Percentiles rank a stretch among this genome's conserved stretches.
Conservation (phyloP, 1,284 basidiomycete species). For the Farysia itapuensis region DNA sequence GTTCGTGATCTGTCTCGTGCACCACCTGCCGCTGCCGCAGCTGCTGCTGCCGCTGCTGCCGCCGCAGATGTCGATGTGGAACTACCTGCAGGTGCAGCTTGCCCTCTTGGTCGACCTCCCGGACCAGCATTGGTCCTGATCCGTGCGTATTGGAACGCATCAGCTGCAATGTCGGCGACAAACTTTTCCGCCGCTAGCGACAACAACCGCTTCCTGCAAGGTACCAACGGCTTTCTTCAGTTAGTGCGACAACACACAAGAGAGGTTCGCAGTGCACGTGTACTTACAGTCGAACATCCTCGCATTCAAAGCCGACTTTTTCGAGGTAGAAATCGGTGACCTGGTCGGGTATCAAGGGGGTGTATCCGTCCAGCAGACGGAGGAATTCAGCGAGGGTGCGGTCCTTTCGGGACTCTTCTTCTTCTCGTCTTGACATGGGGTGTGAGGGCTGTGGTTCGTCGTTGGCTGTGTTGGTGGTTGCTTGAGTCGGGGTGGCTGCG, state of each 20-base stretch:
- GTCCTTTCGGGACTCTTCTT: constrained; percentile 75
- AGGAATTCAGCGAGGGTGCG: constrained; percentile 90
- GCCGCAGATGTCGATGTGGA: constrained; percentile 6
- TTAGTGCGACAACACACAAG: neutral
- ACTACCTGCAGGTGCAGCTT: constrained; percentile 5
- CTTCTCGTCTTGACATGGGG: constrained; percentile 61
- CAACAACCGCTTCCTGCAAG: constrained; percentile 73
- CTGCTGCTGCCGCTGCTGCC: constrained; percentile 6
- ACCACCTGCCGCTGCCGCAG: constrained; percentile 6
- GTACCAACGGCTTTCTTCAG: neutral
- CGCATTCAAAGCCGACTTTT: constrained; percentile 91
- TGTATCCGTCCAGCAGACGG: constrained; percentile 92
- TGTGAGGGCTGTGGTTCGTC: constrained; percentile 10
- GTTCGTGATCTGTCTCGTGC: constrained; percentile 79
- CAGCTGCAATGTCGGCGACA: constrained; percentile 91
- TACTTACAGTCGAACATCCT: constrained; percentile 66
- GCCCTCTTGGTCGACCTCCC: constrained; percentile 53
- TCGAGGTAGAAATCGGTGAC: constrained; percentile 98
- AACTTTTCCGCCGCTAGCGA: constrained; percentile 98
- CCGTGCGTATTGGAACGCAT: constrained; percentile 96
- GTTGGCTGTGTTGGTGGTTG: constrained; percentile 3
- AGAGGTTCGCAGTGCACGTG: neutral
- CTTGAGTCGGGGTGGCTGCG: constrained; percentile 30
- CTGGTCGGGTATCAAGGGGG: constrained; percentile 95
- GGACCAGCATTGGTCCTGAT: constrained; percentile 71